Percentiles rank a stretch among this genome's conserved stretches.
Conservation (phyloP, 2,329 filamentous ascomycete genomes). For the Sporothrix mexicana region DNA sequence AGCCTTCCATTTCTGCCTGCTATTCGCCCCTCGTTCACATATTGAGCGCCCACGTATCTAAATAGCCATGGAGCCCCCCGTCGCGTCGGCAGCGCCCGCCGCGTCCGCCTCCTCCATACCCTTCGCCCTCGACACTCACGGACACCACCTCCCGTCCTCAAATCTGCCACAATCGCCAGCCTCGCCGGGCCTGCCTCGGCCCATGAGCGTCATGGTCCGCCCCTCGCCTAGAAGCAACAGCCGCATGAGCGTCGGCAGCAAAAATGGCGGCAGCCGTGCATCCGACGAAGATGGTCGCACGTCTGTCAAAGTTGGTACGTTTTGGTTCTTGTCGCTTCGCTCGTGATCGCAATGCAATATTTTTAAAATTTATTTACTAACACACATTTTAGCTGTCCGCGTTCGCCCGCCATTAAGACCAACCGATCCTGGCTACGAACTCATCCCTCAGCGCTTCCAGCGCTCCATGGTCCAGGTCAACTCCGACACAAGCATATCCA, state of each 20-base stretch:
- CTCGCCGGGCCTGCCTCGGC: slow-evolving; percentile 71
- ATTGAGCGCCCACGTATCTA: background rate
- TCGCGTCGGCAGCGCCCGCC: slow-evolving; percentile 19
- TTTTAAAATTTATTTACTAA: slow-evolving; percentile 21
- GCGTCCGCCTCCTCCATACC: slow-evolving; percentile 25
- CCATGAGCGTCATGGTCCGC: slow-evolving; percentile 80
- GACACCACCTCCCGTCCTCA: background rate
- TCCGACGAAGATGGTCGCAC: slow-evolving; percentile 91
- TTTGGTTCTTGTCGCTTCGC: slow-evolving; percentile 31
- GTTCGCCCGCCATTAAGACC: slow-evolving; percentile 85
- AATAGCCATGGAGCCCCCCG: slow-evolving; percentile 33
- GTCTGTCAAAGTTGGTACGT: slow-evolving; percentile 94
- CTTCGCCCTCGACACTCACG: slow-evolving; percentile 21
- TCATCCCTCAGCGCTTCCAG: slow-evolving; percentile 95
- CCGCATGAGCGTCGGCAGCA: slow-evolving; percentile 84
- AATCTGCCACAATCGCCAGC: slow-evolving; percentile 51
- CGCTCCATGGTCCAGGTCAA: slow-evolving; percentile 89
- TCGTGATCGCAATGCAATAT: background rate
- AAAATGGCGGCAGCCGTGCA: slow-evolving; percentile 75
- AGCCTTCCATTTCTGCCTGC: background rate
- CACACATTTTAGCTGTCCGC: slow-evolving; percentile 72
- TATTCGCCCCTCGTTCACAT: background rate
- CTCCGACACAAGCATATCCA: slow-evolving; percentile 80
- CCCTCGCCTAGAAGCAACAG: slow-evolving; percentile 76
- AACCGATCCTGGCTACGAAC: slow-evolving; percentile 87